These are phyloP conservation scores for Bigelowiella natans DNA, from an alignment of 78 protist species.

Conservation along the genomic window DNA sequence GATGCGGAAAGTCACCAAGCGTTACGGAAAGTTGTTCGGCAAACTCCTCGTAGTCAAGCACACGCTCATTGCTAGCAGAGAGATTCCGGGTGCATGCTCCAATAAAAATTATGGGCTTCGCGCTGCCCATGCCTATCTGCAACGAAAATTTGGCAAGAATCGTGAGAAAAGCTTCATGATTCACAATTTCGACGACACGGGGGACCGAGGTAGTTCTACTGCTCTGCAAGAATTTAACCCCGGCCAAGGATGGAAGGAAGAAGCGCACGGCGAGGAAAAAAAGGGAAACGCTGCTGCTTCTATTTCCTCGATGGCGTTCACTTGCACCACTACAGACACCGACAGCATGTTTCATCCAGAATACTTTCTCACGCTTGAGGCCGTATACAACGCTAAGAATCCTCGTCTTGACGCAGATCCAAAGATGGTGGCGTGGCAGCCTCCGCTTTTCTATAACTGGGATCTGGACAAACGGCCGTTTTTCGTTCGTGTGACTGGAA, in stretches of 20 bases:
- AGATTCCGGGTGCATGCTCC: background rate
- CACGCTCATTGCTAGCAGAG: background rate
- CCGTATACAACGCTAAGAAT: slow-evolving; percentile 4
- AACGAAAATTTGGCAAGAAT: background rate
- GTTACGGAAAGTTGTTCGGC: background rate
- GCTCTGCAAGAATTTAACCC: too few species aligned
- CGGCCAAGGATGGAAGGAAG: too few species aligned
- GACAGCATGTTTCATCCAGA: slow-evolving; percentile 4
- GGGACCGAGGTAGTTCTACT: too few species aligned
- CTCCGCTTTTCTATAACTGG: slow-evolving; percentile 21
- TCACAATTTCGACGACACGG: too few species aligned
- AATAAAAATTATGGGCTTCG: slow-evolving; percentile 7
- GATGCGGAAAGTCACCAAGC: background rate
- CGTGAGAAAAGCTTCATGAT: background rate
- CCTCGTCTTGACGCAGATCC: background rate
- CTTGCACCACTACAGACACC: slow-evolving; percentile 5
- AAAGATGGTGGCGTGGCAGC: background rate
- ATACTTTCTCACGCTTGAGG: background rate
- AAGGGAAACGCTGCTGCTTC: too few species aligned
- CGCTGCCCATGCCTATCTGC: background rate
- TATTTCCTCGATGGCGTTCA: too few species aligned
- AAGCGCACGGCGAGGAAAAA: too few species aligned
- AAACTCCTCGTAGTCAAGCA: background rate
- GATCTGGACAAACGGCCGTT: slow-evolving; percentile 9
- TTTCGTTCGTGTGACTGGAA: background rate